These are phyloP conservation scores for Daldinia concentrica DNA, from an alignment of 495 filamentous ascomycete genomes.

Conservation along the genomic window DNA sequence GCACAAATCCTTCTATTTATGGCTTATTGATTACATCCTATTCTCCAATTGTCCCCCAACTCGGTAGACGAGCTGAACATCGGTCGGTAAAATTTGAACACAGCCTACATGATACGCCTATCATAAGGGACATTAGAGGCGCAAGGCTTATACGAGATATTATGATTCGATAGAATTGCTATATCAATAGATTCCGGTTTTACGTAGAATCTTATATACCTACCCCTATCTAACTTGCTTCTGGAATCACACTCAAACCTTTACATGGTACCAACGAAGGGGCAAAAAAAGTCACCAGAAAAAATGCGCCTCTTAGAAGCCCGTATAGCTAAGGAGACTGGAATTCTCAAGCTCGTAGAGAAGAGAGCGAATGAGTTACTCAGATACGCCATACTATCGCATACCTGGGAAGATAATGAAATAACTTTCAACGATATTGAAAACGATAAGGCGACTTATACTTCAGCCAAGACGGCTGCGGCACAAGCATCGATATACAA, in stretches of 20 bases:
- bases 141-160: background rate
- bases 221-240: background rate
- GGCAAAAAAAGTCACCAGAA: background rate
- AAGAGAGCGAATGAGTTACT: slow-evolving; percentile 11
- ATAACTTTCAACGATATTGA: slow-evolving; percentile 11
- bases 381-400: background rate
- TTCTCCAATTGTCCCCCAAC: background rate
- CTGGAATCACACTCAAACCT: background rate
- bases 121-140: background rate
- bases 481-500: background rate
- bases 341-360: background rate
- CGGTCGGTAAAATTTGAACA: background rate
- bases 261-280: background rate
- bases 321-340: background rate
- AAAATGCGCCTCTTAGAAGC: background rate
- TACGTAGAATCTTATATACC: too few species aligned
- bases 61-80: background rate
- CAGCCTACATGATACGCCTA: background rate
- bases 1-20: background rate
- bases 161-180: background rate
- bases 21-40: background rate
- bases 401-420: background rate
- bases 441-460: background rate
- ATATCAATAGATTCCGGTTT: background rate
- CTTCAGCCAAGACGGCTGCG: background rate